Percentiles rank a stretch among this genome's conserved stretches.
phyloP scores from a whole-genome alignment of 2,329 filamentous ascomycete species.

The Escovopsis sp. region DNA sequence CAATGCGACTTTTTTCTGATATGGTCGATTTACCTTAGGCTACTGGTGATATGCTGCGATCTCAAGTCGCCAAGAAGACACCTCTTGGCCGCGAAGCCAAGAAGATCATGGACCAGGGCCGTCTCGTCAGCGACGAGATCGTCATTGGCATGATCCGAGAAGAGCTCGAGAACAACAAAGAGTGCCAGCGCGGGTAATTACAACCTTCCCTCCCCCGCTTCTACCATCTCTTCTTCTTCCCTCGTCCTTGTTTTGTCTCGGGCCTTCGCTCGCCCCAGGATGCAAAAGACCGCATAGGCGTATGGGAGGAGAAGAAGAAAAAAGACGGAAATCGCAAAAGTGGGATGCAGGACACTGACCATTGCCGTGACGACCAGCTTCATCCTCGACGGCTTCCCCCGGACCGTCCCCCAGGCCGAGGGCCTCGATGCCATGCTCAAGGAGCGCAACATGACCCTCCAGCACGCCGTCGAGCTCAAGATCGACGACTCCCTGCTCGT shows the following conservation, averaged over 20 bases:
- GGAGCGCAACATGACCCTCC: conserved; percentile 64
- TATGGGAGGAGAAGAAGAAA: no score
- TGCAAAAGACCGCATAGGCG: no score
- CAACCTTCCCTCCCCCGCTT: not conserved
- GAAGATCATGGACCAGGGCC: conserved; percentile 99
- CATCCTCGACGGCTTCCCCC: conserved; percentile 97
- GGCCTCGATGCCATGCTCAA: conserved; percentile 85
- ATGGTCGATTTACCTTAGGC: conserved; percentile 40
- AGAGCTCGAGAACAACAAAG: conserved; percentile 82
- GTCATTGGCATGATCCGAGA: conserved; percentile 99
- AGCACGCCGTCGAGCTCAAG: conserved; percentile 91
- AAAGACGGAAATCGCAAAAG: not conserved
- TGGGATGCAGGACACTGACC: not conserved
- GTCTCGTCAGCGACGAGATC: conserved; percentile 95
- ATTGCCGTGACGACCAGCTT: conserved; percentile 43
- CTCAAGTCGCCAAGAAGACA: conserved; percentile 96
- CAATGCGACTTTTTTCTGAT: conserved; percentile 3
- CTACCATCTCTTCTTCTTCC: not conserved
- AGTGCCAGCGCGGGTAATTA: conserved; percentile 85
- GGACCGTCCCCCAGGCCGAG: conserved; percentile 89
- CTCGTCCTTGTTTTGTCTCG: conserved; percentile 8
- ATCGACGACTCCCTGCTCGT: conserved; percentile 93
- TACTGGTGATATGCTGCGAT: conserved; percentile 97
- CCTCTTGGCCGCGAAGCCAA: conserved; percentile 87
- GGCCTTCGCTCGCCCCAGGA: not conserved